Percentiles rank a stretch among this genome's conserved stretches.
These are phyloP conservation scores for Periconia macrospinosa DNA, from an alignment of 2,329 filamentous ascomycete species.

Conservation along the genomic window DNA sequence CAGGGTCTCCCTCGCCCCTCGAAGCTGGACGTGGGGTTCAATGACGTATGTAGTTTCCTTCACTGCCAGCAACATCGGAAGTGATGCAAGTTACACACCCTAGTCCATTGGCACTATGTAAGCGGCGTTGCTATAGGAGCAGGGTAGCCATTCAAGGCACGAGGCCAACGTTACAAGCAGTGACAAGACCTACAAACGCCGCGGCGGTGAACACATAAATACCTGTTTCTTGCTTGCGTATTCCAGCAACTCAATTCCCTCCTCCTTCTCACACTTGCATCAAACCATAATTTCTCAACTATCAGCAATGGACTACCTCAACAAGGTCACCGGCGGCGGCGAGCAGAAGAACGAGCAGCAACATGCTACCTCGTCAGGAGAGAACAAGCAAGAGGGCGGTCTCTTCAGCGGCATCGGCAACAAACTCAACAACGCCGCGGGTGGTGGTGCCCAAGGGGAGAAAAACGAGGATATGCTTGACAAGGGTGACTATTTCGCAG, in stretches of 20 bases:
- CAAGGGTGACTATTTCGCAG: conserved; percentile 61
- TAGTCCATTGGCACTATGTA: neutral
- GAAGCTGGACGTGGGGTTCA: too few relatives aligned
- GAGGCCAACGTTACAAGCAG: too few relatives aligned
- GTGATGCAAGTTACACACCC: neutral
- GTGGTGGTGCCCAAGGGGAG: conserved; percentile 73
- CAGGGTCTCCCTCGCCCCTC: neutral
- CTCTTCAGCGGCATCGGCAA: conserved; percentile 64
- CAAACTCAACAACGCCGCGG: conserved; percentile 72
- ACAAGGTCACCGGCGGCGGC: conserved; percentile 48
- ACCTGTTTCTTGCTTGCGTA: conserved; percentile 7
- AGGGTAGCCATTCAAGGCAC: conserved; percentile 2
- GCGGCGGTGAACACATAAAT: conserved; percentile 15
- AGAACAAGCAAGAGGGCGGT: conserved; percentile 46
- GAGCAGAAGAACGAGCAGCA: conserved; percentile 36
- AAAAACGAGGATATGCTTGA: conserved; percentile 82
- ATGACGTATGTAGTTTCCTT: too few relatives aligned
- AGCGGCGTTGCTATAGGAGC: neutral
- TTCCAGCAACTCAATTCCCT: neutral
- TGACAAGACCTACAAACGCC: conserved; percentile 2
- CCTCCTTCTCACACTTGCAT: neutral
- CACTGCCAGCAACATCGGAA: too few relatives aligned
- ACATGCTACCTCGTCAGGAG: conserved; percentile 22
- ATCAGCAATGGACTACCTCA: conserved; percentile 51
- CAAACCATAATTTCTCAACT: conserved; percentile 7